Conservation (phyloP, 1,284 basidiomycete genomes). For the Marasmius sp. region DNA sequence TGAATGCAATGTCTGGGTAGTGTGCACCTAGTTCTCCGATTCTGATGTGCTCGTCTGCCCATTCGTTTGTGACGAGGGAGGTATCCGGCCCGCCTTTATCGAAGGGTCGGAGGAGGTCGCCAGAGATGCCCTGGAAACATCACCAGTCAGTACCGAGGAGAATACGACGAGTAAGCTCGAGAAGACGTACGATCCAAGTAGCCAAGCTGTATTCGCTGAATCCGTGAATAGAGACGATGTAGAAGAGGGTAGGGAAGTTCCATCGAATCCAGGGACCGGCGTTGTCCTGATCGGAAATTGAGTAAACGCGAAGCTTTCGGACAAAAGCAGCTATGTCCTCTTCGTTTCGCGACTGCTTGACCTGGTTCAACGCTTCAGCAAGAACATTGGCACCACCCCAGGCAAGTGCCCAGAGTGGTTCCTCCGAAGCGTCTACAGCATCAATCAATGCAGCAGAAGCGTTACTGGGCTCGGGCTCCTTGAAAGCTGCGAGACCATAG, state of each 20-base stretch:
- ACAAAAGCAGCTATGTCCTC: background rate
- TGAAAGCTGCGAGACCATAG: conserved; percentile 3
- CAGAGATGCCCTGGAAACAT: background rate
- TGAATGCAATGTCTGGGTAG: conserved; percentile 2
- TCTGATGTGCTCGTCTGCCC: conserved; percentile 1
- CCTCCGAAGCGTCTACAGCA: conserved; percentile 3
- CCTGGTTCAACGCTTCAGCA: conserved; percentile 4
- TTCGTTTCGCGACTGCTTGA: background rate
- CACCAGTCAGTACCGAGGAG: background rate
- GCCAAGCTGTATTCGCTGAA: conserved; percentile 3
- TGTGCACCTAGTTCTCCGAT: background rate
- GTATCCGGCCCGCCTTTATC: background rate
- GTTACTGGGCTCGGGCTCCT: background rate
- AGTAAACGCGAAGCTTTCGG: conserved; percentile 1
- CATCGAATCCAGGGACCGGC: conserved; percentile 3
- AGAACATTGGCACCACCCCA: conserved; percentile 9
- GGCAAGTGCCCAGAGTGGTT: conserved; percentile 7
- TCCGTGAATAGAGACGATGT: conserved; percentile 4
- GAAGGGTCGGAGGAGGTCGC: background rate
- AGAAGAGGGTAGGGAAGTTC: conserved; percentile 4
- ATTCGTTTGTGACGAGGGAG: background rate
- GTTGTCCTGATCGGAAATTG: conserved; percentile 7
- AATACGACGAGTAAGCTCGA: background rate
- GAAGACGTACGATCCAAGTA: background rate
- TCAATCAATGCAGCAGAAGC: conserved; percentile 2